Evolutionary conservation across 1,284 basidiomycete genomes (phyloP).

Genomic region (Apiotrichum veenhuisii): DNA sequence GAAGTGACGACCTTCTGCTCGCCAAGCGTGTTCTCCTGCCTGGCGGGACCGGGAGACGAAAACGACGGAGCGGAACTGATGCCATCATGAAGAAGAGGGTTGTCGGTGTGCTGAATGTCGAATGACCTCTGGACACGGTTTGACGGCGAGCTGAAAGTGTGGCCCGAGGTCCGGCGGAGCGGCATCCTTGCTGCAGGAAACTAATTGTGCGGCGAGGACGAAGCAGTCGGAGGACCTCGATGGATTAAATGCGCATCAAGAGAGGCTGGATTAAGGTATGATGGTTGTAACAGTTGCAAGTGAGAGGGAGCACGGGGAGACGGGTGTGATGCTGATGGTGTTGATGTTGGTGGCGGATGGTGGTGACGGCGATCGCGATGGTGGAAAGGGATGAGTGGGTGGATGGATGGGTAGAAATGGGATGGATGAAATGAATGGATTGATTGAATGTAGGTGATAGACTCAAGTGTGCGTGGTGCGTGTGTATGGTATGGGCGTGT

Average conservation of each 20-base stretch:
- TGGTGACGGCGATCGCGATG: neutral
- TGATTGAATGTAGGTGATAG: neutral
- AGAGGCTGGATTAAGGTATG: neutral
- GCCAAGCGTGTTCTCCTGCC: constrained; percentile 17
- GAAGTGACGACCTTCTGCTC: constrained; percentile 39
- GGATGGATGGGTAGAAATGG: neutral
- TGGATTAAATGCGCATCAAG: neutral
- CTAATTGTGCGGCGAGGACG: neutral
- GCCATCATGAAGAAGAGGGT: constrained; percentile 18
- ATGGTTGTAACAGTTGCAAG: neutral
- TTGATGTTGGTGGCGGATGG: neutral
- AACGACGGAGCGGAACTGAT: neutral
- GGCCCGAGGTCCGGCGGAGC: constrained; percentile 23
- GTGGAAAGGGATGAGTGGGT: neutral
- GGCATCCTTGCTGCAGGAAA: constrained; percentile 17
- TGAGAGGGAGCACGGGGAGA: neutral
- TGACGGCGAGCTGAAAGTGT: constrained; percentile 18
- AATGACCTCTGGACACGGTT: constrained; percentile 15
- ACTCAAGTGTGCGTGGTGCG: no score
- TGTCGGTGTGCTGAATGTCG: constrained; percentile 22
- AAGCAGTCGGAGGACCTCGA: neutral
- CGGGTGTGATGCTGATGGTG: neutral
- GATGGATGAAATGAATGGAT: neutral
- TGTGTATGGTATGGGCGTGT: neutral
- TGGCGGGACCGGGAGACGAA: constrained; percentile 1